Evolutionary conservation across 148 eudicot species (phyloP).

Genomic region (Amaranthus cruentus): DNA sequence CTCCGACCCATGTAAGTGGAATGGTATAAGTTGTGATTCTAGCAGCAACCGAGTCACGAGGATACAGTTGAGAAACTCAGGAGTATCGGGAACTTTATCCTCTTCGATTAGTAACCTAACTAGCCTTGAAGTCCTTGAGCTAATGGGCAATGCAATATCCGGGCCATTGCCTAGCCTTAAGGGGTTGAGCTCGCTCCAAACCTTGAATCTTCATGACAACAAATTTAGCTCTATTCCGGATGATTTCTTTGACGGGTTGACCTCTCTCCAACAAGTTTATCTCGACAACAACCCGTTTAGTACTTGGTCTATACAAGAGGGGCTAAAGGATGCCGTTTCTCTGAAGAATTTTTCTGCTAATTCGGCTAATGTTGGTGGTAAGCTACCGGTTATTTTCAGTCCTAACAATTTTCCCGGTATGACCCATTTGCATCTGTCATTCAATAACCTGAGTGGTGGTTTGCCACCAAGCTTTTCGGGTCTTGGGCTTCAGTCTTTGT

Average conservation of each 20-base stretch:
- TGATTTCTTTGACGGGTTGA: constrained; percentile 56
- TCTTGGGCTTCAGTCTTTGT: constrained; percentile 48
- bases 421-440: constrained; percentile 41
- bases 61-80: constrained; percentile 50
- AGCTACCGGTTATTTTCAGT: constrained; percentile 49
- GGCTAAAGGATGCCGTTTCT: constrained; percentile 31
- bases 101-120: constrained; percentile 39
- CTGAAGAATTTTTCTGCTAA: constrained; percentile 57
- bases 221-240: constrained; percentile 44
- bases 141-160: constrained; percentile 37
- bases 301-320: constrained; percentile 54
- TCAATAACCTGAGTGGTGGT: constrained; percentile 50
- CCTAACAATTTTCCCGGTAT: constrained; percentile 39
- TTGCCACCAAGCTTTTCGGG: constrained; percentile 53
- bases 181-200: constrained; percentile 47
- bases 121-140: constrained; percentile 48
- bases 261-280: constrained; percentile 38
- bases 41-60: constrained; percentile 38
- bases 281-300: constrained; percentile 53
- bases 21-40: constrained; percentile 33
- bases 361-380: constrained; percentile 46
- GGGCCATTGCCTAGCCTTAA: constrained; percentile 65
- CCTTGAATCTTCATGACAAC: constrained; percentile 39
- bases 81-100: constrained; percentile 48
- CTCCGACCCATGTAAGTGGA: constrained; percentile 60